Evolutionary conservation across 106 monocot genomes (phyloP).

Genomic region (Dendrobium huoshanense): DNA sequence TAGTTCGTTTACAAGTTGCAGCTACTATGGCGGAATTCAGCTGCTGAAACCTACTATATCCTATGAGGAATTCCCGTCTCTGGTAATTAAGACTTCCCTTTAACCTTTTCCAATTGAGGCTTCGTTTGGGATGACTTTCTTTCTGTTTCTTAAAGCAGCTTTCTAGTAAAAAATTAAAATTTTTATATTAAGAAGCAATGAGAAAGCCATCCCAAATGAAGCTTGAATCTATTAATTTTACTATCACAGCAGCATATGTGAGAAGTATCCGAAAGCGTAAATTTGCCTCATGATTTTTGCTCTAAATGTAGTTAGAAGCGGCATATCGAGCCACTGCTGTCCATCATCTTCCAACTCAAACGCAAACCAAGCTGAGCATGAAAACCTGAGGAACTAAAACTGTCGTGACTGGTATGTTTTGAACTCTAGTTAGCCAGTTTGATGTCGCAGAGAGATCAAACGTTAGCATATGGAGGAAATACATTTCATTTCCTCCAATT

Average conservation of each 20-base stretch:
- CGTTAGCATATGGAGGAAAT: constrained; percentile 7
- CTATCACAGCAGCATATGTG: too few species aligned
- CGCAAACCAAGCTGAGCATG: background rate
- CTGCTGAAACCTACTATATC: background rate
- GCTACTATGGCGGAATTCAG: background rate
- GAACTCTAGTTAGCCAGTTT: background rate
- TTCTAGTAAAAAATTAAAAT: too few species aligned
- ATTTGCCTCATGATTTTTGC: too few species aligned
- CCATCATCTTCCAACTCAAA: background rate
- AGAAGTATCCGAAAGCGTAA: too few species aligned
- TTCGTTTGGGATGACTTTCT: background rate
- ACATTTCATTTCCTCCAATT: constrained; percentile 7
- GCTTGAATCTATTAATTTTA: too few species aligned
- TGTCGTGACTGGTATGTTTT: background rate
- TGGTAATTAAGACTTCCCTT: background rate
- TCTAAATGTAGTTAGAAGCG: background rate
- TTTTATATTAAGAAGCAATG: too few species aligned
- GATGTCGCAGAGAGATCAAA: background rate
- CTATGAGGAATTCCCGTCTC: background rate
- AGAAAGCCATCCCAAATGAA: too few species aligned
- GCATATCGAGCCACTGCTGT: background rate
- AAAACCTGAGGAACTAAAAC: background rate
- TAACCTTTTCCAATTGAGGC: background rate
- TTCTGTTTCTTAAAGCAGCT: too few species aligned
- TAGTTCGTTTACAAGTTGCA: background rate